These are phyloP conservation scores for Pseudocercospora macadamiae DNA, from an alignment of 2,329 filamentous ascomycete genomes.

Conservation along the genomic window DNA sequence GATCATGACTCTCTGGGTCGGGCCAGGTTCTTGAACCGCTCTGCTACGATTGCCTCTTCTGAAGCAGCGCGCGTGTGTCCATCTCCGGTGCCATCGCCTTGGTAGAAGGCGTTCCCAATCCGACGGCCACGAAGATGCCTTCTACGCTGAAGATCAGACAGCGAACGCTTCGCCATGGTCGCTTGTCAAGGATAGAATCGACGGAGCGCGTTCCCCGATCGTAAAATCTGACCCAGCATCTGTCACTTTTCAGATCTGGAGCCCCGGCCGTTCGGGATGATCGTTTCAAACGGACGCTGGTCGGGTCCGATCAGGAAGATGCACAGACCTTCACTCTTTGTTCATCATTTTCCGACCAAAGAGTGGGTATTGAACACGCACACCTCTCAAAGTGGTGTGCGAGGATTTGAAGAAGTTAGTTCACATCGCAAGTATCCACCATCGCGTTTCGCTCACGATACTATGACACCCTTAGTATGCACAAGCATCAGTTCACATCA, in stretches of 20 bases:
- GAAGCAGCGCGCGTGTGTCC: background rate
- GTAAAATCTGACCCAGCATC: background rate
- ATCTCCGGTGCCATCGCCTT: background rate
- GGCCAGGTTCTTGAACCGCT: background rate
- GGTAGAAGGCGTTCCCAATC: constrained; percentile 3
- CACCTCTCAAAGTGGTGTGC: background rate
- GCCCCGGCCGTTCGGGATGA: background rate
- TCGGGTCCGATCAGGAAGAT: constrained; percentile 9
- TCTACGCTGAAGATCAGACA: constrained; percentile 1
- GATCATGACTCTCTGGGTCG: background rate
- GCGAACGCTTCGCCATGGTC: background rate
- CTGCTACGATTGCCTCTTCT: background rate
- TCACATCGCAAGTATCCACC: background rate
- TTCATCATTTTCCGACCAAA: constrained; percentile 1
- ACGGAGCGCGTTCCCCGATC: constrained; percentile 3
- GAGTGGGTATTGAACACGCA: no score
- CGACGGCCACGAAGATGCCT: background rate
- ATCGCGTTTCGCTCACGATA: background rate
- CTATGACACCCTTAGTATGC: background rate
- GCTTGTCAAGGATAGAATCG: background rate
- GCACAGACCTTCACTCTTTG: constrained; percentile 7
- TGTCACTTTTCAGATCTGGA: constrained; percentile 16
- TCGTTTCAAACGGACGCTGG: background rate
- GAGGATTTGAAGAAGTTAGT: background rate
- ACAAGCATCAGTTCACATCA: background rate